Evolutionary conservation across 2,329 filamentous ascomycete genomes (phyloP), one percentile per base, ranked within the genome.

Genomic region (Alternaria brassicae): DNA sequence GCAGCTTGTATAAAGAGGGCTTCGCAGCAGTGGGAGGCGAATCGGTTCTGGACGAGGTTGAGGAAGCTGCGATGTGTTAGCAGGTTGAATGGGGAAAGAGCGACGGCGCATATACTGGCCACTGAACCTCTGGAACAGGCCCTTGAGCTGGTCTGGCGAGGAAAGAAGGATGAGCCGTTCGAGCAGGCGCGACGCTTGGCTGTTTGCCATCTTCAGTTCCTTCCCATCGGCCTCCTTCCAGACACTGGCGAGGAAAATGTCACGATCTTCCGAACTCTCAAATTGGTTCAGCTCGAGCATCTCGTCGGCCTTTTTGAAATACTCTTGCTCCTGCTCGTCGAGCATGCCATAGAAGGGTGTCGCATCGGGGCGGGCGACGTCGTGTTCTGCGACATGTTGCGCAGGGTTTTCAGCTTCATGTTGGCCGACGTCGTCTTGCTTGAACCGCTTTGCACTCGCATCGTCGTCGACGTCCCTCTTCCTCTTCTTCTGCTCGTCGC

Each of bases 1-100:
- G 93, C 93, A 2, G 91, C 90, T 65, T 91, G 88, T 48, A 93
- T 83, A 77, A 99, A 98, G 30, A 99, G 84, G 25, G 92, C 92
- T 80, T 99, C 95, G 76, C 93, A 97, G 80, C 94, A 98, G 81
- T 99, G 95, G 61, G 93, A 96, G 5, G 95, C 95, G 72, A 99
- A 99, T 17, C 95, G 90, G 80, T 99, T 95, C 76, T 96, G 93
- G 51, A 97, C 89, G 27, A 99, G 85, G 70, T 93, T 90, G 58
- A 94, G 82, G 78, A 98, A 96, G 78, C 84, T 86, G 68, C 34
- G 32, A 36, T 6, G 45, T 65, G 69, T 68, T 61, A 68, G 61
- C 44, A 37, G n/a, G 8, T 36, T 23, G 10, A 12, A 41, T 17
- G 19, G 27, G 51, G 45, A 28, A 60, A 34, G 48, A 19, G 45